Evolutionary conservation across 345 rosid species (phyloP).

Genomic region (Psidium guajava): DNA sequence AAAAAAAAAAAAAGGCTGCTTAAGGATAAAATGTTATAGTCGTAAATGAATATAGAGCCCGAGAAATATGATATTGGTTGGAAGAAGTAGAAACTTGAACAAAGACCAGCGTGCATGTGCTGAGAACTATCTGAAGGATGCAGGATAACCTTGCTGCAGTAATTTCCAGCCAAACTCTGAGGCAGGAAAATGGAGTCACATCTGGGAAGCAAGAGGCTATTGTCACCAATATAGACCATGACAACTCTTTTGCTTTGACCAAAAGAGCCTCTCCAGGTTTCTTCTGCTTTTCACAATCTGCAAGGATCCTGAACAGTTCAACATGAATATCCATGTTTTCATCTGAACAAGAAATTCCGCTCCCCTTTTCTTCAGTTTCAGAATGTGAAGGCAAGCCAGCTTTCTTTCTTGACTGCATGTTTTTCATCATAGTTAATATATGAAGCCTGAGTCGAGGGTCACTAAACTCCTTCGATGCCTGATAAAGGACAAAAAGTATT

Average conservation of each 20-base stretch:
- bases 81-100: neutral
- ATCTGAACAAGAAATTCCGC: slow-evolving; percentile 34
- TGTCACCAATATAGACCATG: slow-evolving; percentile 95
- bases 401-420: slow-evolving; percentile 66
- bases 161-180: slow-evolving; percentile 95
- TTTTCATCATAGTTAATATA: slow-evolving; percentile 69
- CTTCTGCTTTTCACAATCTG: slow-evolving; percentile 81
- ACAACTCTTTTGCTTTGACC: slow-evolving; percentile 79
- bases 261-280: slow-evolving; percentile 76
- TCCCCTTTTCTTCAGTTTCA: slow-evolving; percentile 32
- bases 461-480: slow-evolving; percentile 86
- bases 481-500: slow-evolving; percentile 1
- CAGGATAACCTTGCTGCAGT: slow-evolving; percentile 81
- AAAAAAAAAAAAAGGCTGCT: neutral
- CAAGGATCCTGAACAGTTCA: slow-evolving; percentile 84
- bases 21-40: neutral
- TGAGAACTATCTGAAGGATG: neutral
- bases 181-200: slow-evolving; percentile 72
- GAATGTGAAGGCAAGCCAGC: slow-evolving; percentile 31
- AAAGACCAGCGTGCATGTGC: neutral
- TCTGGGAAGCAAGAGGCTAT: slow-evolving; percentile 94
- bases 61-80: neutral
- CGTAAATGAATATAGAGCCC: neutral
- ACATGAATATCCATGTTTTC: slow-evolving; percentile 48
- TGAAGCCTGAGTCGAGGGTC: slow-evolving; percentile 85